phyloP scores from a whole-genome alignment of 2,329 filamentous ascomycete genomes.

The Alternaria solani region DNA sequence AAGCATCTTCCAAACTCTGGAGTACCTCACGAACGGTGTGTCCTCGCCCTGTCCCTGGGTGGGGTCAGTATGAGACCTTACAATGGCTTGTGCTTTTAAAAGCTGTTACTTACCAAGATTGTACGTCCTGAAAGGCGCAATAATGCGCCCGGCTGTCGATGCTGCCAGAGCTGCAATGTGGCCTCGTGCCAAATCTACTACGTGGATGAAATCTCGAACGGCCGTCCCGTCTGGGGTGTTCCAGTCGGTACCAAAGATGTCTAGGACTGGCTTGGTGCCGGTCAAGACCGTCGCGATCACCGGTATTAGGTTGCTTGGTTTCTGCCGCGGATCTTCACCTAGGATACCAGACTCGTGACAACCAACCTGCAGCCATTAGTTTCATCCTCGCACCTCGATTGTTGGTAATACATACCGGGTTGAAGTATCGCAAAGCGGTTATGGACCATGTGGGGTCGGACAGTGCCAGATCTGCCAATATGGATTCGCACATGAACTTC shows the following conservation, averaged over 20 bases:
- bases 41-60: constrained; percentile 51
- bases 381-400: not conserved
- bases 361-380: constrained; percentile 56
- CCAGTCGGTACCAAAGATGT: constrained; percentile 71
- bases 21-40: constrained; percentile 56
- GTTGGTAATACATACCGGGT: constrained; percentile 56
- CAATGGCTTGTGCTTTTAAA: not conserved
- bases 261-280: constrained; percentile 61
- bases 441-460: constrained; percentile 70
- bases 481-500: constrained; percentile 73
- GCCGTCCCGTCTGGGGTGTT: constrained; percentile 71
- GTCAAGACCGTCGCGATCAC: constrained; percentile 69
- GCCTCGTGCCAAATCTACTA: constrained; percentile 69
- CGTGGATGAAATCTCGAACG: constrained; percentile 73
- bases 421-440: constrained; percentile 72
- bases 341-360: constrained; percentile 70
- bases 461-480: constrained; percentile 67
- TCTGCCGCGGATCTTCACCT: constrained; percentile 69
- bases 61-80: constrained; percentile 19
- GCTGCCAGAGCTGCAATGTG: constrained; percentile 67
- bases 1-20: constrained; percentile 49
- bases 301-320: constrained; percentile 70
- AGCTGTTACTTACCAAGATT: constrained; percentile 46
- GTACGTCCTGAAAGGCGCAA: constrained; percentile 50
- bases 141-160: constrained; percentile 42